A percentile compares a stretch with the other conserved stretches of the same genome.
Evolutionary conservation across 2,329 filamentous ascomycete species (phyloP).

Genomic region (Hortaea sp.): DNA sequence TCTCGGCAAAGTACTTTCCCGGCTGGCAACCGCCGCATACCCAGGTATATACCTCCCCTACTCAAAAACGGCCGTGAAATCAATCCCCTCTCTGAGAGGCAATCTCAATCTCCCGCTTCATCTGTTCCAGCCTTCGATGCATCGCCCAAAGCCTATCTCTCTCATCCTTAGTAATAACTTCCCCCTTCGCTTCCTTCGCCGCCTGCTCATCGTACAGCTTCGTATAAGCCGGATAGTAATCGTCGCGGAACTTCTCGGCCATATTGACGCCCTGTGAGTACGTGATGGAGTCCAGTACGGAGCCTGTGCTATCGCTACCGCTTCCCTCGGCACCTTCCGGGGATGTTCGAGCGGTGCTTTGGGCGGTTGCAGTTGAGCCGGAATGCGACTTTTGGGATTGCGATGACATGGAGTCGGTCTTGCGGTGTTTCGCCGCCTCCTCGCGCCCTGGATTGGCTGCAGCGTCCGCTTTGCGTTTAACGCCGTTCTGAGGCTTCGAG

Average conservation of each 20-base stretch:
- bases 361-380: slow-evolving; percentile 13
- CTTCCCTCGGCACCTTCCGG: slow-evolving; percentile 11
- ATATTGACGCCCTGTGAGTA: slow-evolving; percentile 37
- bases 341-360: slow-evolving; percentile 14
- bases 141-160: slow-evolving; percentile 44
- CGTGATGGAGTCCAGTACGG: slow-evolving; percentile 16
- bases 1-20: too few species aligned
- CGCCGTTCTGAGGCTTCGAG: slow-evolving; percentile 23
- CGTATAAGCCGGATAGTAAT: slow-evolving; percentile 48
- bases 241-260: slow-evolving; percentile 43
- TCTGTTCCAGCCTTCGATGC: slow-evolving; percentile 43
- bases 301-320: slow-evolving; percentile 14
- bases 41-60: background rate
- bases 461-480: slow-evolving; percentile 38
- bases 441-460: slow-evolving; percentile 15
- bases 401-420: slow-evolving; percentile 23
- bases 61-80: background rate
- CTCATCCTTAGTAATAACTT: slow-evolving; percentile 29
- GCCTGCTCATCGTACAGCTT: slow-evolving; percentile 42
- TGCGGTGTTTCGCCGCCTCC: slow-evolving; percentile 21
- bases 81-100: slow-evolving; percentile 20
- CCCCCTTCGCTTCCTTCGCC: slow-evolving; percentile 23
- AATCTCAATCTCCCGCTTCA: slow-evolving; percentile 47
- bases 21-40: too few species aligned
- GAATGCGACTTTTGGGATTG: slow-evolving; percentile 17